phyloP scores from a whole-genome alignment of 2,329 filamentous ascomycete species.

The Colletotrichum plurivorum region DNA sequence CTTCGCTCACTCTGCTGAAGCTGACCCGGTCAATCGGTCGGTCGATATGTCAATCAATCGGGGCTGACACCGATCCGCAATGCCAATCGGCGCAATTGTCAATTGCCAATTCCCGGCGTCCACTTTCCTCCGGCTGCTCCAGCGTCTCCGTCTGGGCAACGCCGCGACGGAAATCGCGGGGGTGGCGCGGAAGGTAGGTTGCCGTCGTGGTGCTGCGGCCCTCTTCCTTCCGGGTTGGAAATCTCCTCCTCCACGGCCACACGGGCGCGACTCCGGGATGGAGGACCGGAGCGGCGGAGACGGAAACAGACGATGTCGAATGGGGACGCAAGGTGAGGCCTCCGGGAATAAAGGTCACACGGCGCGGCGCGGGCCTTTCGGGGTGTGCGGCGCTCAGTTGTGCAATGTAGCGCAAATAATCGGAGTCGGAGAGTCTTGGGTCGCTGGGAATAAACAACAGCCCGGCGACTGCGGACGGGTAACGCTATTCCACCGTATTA shows the following conservation, averaged over 20 bases:
- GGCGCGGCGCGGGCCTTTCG: slow-evolving; percentile 2
- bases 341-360: slow-evolving; percentile 32
- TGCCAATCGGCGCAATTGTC: background rate
- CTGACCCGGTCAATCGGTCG: background rate
- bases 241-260: too few relatives aligned
- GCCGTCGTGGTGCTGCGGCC: too few relatives aligned
- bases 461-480: slow-evolving; percentile 32
- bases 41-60: background rate
- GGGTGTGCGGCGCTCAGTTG: background rate
- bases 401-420: slow-evolving; percentile 6
- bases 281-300: too few relatives aligned
- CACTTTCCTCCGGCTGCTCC: background rate
- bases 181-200: too few relatives aligned
- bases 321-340: too few relatives aligned
- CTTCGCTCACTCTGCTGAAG: background rate
- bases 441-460: slow-evolving; percentile 40
- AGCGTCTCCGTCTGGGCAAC: background rate
- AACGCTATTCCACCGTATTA: background rate
- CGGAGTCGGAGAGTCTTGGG: slow-evolving; percentile 19
- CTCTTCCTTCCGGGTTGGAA: too few relatives aligned
- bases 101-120: background rate
- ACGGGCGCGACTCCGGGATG: too few relatives aligned
- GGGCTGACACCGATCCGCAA: background rate
- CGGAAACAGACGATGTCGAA: too few relatives aligned
- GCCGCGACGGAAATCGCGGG: too few relatives aligned